phyloP scores from a whole-genome alignment of 345 rosid genomes.

The Euphorbia peplus region DNA sequence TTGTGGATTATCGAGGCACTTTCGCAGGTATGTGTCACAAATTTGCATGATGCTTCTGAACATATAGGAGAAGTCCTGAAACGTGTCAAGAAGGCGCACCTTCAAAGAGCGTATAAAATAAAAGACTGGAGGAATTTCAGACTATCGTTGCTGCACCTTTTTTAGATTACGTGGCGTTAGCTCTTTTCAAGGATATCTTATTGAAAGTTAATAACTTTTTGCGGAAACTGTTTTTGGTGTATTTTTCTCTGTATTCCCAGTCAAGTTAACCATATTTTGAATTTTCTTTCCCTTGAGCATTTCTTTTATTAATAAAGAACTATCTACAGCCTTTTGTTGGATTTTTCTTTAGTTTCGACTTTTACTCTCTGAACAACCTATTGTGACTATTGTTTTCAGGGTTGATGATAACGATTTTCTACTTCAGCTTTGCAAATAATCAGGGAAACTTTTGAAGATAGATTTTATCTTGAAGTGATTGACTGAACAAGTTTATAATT shows the following conservation, averaged over 20 bases:
- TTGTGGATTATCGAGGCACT: not conserved
- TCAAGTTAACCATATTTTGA: too few relatives aligned
- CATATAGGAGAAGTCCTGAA: too few relatives aligned
- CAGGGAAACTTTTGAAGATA: constrained; percentile 86
- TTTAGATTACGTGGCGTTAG: not conserved
- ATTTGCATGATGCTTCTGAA: constrained; percentile 84
- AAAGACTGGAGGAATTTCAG: constrained; percentile 46
- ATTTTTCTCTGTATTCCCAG: too few relatives aligned
- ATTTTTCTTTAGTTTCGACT: not conserved
- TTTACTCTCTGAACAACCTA: not conserved
- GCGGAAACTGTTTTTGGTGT: not conserved
- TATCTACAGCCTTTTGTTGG: not conserved
- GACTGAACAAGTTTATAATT: not conserved
- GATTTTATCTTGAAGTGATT: constrained; percentile 8
- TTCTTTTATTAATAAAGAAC: not conserved
- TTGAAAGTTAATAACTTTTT: too few relatives aligned
- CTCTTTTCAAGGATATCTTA: not conserved
- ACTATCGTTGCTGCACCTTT: not conserved
- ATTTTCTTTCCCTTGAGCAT: not conserved
- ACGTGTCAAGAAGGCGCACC: too few relatives aligned
- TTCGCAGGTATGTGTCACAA: constrained; percentile 74
- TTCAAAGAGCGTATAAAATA: constrained; percentile 86
- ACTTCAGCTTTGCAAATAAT: constrained; percentile 69
- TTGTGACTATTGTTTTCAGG: constrained; percentile 43
- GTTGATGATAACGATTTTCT: constrained; percentile 79